These are phyloP conservation scores for Huntiella decipiens DNA, from an alignment of 2,329 filamentous ascomycete species.

Conservation along the genomic window DNA sequence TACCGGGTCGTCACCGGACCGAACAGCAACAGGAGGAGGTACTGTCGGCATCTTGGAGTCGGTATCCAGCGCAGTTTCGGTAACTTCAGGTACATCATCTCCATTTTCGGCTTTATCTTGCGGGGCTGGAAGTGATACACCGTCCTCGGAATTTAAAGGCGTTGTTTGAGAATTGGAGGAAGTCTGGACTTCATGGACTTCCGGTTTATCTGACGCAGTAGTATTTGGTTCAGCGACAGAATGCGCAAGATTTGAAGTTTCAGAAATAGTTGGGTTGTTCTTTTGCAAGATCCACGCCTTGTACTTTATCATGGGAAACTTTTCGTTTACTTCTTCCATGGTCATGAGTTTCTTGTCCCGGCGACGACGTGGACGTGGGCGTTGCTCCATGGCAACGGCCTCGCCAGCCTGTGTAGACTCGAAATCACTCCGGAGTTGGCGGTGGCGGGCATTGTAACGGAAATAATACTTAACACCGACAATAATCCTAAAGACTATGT, in stretches of 20 bases:
- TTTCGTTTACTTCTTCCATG: constrained; percentile 96
- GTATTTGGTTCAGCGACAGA: not conserved
- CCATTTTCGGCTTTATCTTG: constrained; percentile 8
- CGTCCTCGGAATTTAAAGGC: not conserved
- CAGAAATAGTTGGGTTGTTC: constrained; percentile 15
- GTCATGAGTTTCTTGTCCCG: constrained; percentile 98
- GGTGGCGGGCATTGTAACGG: constrained; percentile 87
- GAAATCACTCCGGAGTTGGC: constrained; percentile 44
- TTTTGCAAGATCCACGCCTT: constrained; percentile 62
- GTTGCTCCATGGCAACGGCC: constrained; percentile 68
- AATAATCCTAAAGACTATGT: constrained; percentile 61
- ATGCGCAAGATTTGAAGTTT: not conserved
- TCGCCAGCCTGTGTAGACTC: constrained; percentile 58
- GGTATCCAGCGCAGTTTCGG: not conserved
- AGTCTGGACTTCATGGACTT: not conserved
- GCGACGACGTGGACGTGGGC: constrained; percentile 65
- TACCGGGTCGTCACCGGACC: not conserved
- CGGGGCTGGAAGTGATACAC: not conserved
- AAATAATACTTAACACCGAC: constrained; percentile 99
- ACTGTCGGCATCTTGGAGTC: not conserved
- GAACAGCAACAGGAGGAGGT: constrained; percentile 6
- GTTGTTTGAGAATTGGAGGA: not conserved
- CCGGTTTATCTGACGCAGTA: not conserved
- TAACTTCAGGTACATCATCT: not conserved
- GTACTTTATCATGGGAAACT: constrained; percentile 91